Evolutionary conservation across 352 stramenopile species (phyloP), one percentile per base, ranked within the genome.

Genomic region (Phytophthora tentaculata): DNA sequence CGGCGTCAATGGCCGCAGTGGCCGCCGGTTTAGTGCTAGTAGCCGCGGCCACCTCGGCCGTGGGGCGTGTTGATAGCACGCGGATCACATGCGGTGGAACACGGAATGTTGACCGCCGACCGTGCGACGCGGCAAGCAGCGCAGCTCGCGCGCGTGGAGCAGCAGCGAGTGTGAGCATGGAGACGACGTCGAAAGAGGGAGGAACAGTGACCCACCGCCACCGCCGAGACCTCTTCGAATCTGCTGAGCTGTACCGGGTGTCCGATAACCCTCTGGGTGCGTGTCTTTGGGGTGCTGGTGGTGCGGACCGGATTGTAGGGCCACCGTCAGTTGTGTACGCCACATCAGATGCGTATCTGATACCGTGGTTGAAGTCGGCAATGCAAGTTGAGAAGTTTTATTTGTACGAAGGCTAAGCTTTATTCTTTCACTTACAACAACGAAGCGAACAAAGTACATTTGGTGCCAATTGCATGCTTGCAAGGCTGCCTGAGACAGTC

Each of bases 51-150:
- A 81, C 67, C 69, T 83, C 78, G 16, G 78, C 71, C 8, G 76
- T 81, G 13, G 84, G 79, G 22, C 73, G 83, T 59, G 83, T 91
- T 47, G 83, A 93, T 45, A 89, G 67, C 56, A 90, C 72, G 55
- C 85, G 83, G 53, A 84, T 73, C 54, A 84, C 52, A 47, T 64
- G 73, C 4, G 63, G 55, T 56, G 62, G 57, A 20, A 67, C 50
- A 13, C 54, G 69, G 29, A 68, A 56, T 32, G 53, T 22, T 24
- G 56, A 4, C 12, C 58, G 56, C 12, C 59, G 64, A 16, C 56
- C 32, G 29, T 56, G 56, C 20, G 60, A 69, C 39, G 67, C 29
- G 10, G 59, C 24, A 20, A 60, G 56, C 47, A 67, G 47, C 51
- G 57, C 61, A 20, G 50, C 56, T n/a, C 58, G 66, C 17, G 53